phyloP scores from a whole-genome alignment of 306 rosid genomes.

The Senna tora region DNA sequence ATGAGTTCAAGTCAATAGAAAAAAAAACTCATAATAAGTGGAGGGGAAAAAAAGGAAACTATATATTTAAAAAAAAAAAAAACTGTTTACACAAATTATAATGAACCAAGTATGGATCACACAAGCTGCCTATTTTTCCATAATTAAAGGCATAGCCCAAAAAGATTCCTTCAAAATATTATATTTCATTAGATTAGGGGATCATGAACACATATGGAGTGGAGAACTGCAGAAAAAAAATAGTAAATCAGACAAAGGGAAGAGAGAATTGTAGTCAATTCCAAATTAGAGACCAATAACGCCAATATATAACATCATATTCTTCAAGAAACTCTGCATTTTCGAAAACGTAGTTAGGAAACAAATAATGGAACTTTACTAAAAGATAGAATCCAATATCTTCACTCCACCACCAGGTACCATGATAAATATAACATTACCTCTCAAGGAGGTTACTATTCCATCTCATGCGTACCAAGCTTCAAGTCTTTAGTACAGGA shows the following conservation, averaged over 20 bases:
- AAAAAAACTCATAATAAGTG: not conserved
- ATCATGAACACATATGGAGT: not conserved
- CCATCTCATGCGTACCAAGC: slow-evolving; percentile 20
- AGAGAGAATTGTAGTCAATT: slow-evolving; percentile 3
- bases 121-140: slow-evolving; percentile 3
- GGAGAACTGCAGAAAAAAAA: slow-evolving; percentile 10
- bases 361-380: slow-evolving; percentile 16
- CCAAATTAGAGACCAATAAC: slow-evolving; percentile 5
- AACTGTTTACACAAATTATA: slow-evolving; percentile 13
- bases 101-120: slow-evolving; percentile 12
- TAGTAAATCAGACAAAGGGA: not conserved
- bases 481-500: not conserved
- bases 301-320: not conserved
- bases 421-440: not conserved
- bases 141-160: slow-evolving; percentile 13
- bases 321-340: slow-evolving; percentile 18
- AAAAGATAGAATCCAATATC: not conserved
- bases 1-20: slow-evolving; percentile 22
- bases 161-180: not conserved
- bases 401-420: slow-evolving; percentile 19
- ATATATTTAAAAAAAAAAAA: not conserved
- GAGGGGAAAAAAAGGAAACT: not conserved
- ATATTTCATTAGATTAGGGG: slow-evolving; percentile 4
- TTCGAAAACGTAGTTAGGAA: slow-evolving; percentile 4
- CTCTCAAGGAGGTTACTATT: slow-evolving; percentile 27